phyloP scores from a whole-genome alignment of 352 stramenopile genomes.

The Peronospora farinosa region DNA sequence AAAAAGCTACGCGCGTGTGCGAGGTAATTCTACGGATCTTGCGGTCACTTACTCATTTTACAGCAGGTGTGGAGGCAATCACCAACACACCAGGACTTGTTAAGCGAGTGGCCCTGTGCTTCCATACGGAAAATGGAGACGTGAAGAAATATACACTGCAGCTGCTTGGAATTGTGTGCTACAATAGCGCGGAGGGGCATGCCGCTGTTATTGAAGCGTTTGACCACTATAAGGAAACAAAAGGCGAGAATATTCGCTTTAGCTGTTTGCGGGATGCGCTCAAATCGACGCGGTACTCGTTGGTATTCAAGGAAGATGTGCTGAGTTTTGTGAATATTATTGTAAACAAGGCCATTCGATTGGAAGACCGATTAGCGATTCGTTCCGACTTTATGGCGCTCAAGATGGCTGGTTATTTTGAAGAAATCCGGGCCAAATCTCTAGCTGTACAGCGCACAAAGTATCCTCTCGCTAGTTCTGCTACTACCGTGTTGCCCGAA shows the following conservation, averaged over 20 bases:
- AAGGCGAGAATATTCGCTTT: slow-evolving; percentile 74
- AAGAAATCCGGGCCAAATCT: slow-evolving; percentile 80
- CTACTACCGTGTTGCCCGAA: slow-evolving; percentile 18
- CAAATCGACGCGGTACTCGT: slow-evolving; percentile 74
- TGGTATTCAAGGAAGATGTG: slow-evolving; percentile 86
- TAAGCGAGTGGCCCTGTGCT: slow-evolving; percentile 73
- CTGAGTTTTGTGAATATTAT: slow-evolving; percentile 88
- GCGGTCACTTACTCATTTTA: slow-evolving; percentile 72
- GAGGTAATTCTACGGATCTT: slow-evolving; percentile 74
- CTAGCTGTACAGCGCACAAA: slow-evolving; percentile 69
- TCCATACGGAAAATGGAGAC: slow-evolving; percentile 78
- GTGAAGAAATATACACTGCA: slow-evolving; percentile 81
- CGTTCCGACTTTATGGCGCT: slow-evolving; percentile 80
- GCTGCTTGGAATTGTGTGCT: slow-evolving; percentile 77
- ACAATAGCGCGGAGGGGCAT: slow-evolving; percentile 80
- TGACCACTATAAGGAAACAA: slow-evolving; percentile 78
- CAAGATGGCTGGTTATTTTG: slow-evolving; percentile 83
- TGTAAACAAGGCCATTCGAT: slow-evolving; percentile 80
- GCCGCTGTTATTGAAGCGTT: slow-evolving; percentile 77
- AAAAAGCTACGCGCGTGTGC: slow-evolving; percentile 69
- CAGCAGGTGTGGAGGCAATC: slow-evolving; percentile 70
- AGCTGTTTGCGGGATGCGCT: slow-evolving; percentile 76
- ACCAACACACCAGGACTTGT: slow-evolving; percentile 76
- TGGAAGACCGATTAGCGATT: slow-evolving; percentile 78
- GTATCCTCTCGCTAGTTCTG: slow-evolving; percentile 44